A percentile compares a stretch with the other conserved stretches of the same genome.
phyloP scores from a whole-genome alignment of 495 filamentous ascomycete genomes.

The Lophiostoma macrostomum region DNA sequence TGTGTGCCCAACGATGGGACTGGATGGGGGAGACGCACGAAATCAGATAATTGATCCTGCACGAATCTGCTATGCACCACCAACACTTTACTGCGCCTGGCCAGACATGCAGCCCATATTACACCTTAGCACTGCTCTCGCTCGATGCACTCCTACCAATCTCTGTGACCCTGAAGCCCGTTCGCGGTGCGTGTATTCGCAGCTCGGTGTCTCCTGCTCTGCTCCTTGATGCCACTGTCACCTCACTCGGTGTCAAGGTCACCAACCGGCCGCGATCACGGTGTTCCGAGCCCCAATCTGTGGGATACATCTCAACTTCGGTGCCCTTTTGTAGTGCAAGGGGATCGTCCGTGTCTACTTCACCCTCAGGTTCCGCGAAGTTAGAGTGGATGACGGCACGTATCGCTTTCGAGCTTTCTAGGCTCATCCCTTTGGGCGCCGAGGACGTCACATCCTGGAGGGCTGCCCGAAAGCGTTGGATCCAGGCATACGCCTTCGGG shows the following conservation, averaged over 20 bases:
- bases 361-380: constrained; percentile 39
- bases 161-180: neutral
- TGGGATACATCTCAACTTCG: constrained; percentile 53
- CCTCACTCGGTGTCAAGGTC: constrained; percentile 46
- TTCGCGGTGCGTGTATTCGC: constrained; percentile 3
- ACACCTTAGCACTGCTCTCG: constrained; percentile 7
- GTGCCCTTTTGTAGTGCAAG: constrained; percentile 47
- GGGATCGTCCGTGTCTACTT: constrained; percentile 45
- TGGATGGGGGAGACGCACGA: neutral
- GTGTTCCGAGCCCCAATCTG: constrained; percentile 53
- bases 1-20: constrained; percentile 3
- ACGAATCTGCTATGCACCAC: neutral
- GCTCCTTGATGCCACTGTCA: constrained; percentile 49
- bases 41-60: neutral
- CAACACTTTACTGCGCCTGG: constrained; percentile 19
- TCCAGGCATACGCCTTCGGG: constrained; percentile 56
- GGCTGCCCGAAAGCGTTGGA: constrained; percentile 49
- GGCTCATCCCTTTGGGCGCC: constrained; percentile 36
- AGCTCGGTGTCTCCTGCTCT: constrained; percentile 46
- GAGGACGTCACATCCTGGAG: constrained; percentile 32
- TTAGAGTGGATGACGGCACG: constrained; percentile 40
- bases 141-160: neutral
- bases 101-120: constrained; percentile 28
- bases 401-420: constrained; percentile 52
- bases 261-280: constrained; percentile 54